Conservation (phyloP, 768 basidiomycete species). For the Amanita inopinata region DNA sequence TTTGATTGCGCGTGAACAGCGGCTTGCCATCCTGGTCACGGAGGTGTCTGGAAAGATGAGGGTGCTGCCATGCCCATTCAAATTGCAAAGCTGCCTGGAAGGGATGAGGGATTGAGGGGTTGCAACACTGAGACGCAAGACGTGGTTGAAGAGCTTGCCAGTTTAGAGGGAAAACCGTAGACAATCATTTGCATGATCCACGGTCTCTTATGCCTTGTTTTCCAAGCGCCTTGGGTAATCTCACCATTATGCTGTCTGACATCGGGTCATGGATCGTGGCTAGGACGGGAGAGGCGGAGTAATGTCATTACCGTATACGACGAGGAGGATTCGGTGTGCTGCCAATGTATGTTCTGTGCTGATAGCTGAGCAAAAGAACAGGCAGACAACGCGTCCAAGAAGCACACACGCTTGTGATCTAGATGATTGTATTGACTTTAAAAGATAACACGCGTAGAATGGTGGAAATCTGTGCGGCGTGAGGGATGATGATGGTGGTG, state of each 20-base stretch:
- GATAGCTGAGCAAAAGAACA: slow-evolving; percentile 5
- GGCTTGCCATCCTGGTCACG: slow-evolving; percentile 31
- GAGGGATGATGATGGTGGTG: slow-evolving; percentile 16
- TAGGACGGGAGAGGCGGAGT: not conserved
- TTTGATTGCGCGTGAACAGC: slow-evolving; percentile 24
- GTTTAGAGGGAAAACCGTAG: slow-evolving; percentile 70
- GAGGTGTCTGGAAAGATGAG: slow-evolving; percentile 57
- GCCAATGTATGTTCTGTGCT: slow-evolving; percentile 61
- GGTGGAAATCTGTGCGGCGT: slow-evolving; percentile 39
- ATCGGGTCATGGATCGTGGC: slow-evolving; percentile 1
- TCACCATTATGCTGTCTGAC: slow-evolving; percentile 73
- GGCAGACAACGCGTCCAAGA: slow-evolving; percentile 5
- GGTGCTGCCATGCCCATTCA: slow-evolving; percentile 85
- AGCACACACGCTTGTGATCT: slow-evolving; percentile 32
- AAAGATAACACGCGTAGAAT: slow-evolving; percentile 80
- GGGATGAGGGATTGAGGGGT: too few relatives aligned
- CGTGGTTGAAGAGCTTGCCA: slow-evolving; percentile 20
- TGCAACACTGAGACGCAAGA: too few relatives aligned
- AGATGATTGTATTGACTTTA: slow-evolving; percentile 54
- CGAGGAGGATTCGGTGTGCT: slow-evolving; percentile 61
- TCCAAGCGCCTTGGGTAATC: slow-evolving; percentile 58
- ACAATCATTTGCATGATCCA: slow-evolving; percentile 87
- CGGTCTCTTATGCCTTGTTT: slow-evolving; percentile 49
- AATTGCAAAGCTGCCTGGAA: slow-evolving; percentile 62
- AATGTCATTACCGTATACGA: slow-evolving; percentile 43